Percentiles rank a stretch among this genome's conserved stretches.
These are phyloP conservation scores for Salvia hispanica DNA, from an alignment of 257 asterid species.

Conservation along the genomic window DNA sequence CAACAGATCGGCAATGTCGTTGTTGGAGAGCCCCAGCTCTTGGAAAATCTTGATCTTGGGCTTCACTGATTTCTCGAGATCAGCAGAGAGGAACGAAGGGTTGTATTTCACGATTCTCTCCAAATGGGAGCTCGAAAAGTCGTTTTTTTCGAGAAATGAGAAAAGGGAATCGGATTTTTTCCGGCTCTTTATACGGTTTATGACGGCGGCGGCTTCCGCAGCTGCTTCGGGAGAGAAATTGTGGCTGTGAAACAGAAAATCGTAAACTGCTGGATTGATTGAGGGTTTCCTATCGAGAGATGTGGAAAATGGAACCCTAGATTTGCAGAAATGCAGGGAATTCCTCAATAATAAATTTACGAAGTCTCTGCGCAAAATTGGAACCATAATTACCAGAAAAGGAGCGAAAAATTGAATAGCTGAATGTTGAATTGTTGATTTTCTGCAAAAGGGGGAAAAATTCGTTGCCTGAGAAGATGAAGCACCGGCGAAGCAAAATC, in stretches of 20 bases:
- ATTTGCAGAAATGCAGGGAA: constrained; percentile 7
- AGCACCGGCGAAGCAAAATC: neutral
- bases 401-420: neutral
- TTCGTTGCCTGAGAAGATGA: constrained; percentile 13
- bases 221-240: constrained; percentile 35
- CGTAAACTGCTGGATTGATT: constrained; percentile 3
- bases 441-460: neutral
- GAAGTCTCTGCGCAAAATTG: constrained; percentile 2
- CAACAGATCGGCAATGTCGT: constrained; percentile 35
- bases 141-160: constrained; percentile 35
- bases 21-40: constrained; percentile 20
- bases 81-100: constrained; percentile 26
- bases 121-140: constrained; percentile 40
- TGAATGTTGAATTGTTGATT: neutral
- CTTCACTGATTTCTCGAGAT: constrained; percentile 35
- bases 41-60: constrained; percentile 45
- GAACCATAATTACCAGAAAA: neutral
- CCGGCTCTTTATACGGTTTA: constrained; percentile 9
- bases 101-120: constrained; percentile 29
- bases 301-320: constrained; percentile 19
- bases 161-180: constrained; percentile 25
- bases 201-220: constrained; percentile 26
- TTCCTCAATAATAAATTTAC: constrained; percentile 1
- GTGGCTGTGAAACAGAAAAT: constrained; percentile 30
- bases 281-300: constrained; percentile 8